Conservation (phyloP, 2,329 filamentous ascomycete genomes). For the Trichoderma breve region DNA sequence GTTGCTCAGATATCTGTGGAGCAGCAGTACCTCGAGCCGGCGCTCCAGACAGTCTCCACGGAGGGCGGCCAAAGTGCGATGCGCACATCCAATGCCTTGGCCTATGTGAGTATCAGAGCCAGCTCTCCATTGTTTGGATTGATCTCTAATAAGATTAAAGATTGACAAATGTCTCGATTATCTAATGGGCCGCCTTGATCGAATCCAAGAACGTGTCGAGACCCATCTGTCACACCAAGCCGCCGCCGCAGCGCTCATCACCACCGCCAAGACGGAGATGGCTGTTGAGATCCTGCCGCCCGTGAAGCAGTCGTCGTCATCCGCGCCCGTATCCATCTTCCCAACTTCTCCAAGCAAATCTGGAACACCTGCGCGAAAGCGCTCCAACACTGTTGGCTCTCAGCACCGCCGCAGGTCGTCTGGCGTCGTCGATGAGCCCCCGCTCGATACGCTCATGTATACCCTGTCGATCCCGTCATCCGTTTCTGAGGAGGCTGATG, state of each 20-base stretch:
- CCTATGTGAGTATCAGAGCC: conserved; percentile 46
- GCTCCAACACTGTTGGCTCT: conserved; percentile 29
- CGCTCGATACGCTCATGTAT: conserved; percentile 49
- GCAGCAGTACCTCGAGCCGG: conserved; percentile 63
- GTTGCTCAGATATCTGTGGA: conserved; percentile 70
- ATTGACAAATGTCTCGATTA: conserved; percentile 53
- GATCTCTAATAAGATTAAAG: conserved; percentile 30
- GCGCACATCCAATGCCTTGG: conserved; percentile 46
- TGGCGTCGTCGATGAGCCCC: conserved; percentile 36
- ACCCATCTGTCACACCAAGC: conserved; percentile 47
- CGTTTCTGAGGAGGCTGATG: conserved; percentile 29
- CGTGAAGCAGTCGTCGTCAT: not conserved
- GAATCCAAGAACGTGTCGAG: conserved; percentile 43
- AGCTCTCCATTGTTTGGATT: no score
- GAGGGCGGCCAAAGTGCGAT: conserved; percentile 44
- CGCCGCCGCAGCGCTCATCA: conserved; percentile 39
- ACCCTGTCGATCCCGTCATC: conserved; percentile 46
- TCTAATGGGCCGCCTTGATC: conserved; percentile 46
- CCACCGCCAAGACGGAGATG: conserved; percentile 46
- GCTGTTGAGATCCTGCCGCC: conserved; percentile 25
- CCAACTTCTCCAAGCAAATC: conserved; percentile 38
- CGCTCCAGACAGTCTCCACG: conserved; percentile 46
- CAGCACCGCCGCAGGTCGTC: conserved; percentile 38
- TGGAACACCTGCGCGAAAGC: conserved; percentile 36
- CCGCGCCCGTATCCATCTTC: conserved; percentile 22